Conservation (phyloP, 1,284 basidiomycete genomes). For the Ceratobasidium sp. region DNA sequence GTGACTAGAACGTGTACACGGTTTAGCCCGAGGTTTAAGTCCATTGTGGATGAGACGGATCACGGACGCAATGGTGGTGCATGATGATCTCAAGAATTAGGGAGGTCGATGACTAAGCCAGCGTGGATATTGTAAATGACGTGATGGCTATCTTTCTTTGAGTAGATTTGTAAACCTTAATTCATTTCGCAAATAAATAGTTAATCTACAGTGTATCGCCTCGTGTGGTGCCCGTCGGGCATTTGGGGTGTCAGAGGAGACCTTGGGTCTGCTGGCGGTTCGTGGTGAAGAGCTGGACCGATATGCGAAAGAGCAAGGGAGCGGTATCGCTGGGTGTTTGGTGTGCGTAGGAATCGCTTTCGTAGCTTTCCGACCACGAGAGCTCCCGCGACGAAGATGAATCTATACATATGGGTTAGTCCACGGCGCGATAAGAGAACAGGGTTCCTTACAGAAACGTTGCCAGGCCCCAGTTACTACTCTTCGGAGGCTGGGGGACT, state of each 20-base stretch:
- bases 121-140: background rate
- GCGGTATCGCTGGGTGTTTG: background rate
- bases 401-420: background rate
- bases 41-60: background rate
- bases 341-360: background rate
- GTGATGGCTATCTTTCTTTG: background rate
- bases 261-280: constrained; percentile 17
- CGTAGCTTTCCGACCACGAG: background rate
- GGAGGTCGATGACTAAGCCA: background rate
- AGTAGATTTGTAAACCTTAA: background rate
- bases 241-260: constrained; percentile 17
- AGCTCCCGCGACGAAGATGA: background rate
- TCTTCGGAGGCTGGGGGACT: background rate
- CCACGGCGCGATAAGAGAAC: background rate
- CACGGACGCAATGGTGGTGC: background rate
- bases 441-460: background rate
- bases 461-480: background rate
- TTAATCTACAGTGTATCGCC: constrained; percentile 8
- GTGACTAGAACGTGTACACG: constrained; percentile 53
- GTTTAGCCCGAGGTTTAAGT: constrained; percentile 50
- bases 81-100: background rate
- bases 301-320: constrained; percentile 14
- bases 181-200: background rate
- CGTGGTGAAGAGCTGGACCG: constrained; percentile 5
- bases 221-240: background rate